phyloP scores from a whole-genome alignment of 2,329 filamentous ascomycete genomes.

The Emergomyces pasteurianus region DNA sequence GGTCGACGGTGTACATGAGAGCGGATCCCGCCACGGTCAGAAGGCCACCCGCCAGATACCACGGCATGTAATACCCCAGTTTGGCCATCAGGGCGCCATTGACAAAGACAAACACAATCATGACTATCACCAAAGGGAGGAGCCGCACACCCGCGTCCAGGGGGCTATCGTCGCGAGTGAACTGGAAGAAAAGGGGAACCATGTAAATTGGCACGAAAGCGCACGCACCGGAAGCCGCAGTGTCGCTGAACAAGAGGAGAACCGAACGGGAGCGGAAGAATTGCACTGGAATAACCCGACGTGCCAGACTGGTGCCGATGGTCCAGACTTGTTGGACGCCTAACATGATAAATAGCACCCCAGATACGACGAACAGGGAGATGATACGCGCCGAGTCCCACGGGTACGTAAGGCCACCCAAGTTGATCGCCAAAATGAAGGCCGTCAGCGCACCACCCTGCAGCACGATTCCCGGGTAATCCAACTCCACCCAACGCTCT shows the following conservation, averaged over 20 bases:
- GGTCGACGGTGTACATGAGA: conserved; percentile 12
- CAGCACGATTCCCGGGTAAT: conserved; percentile 35
- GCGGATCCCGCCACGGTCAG: neutral
- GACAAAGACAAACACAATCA: conserved; percentile 12
- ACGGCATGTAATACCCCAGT: conserved; percentile 17
- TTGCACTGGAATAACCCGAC: conserved; percentile 39
- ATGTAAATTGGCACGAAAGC: conserved; percentile 38
- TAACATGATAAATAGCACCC: conserved; percentile 34
- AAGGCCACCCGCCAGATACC: conserved; percentile 17
- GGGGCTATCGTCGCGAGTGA: conserved; percentile 32
- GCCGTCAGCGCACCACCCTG: conserved; percentile 28
- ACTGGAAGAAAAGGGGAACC: conserved; percentile 45
- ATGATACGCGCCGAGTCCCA: conserved; percentile 39
- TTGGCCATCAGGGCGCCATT: conserved; percentile 14
- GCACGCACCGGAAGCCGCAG: conserved; percentile 23
- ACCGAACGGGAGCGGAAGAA: conserved; percentile 31
- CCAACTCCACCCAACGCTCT: conserved; percentile 24
- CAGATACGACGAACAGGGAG: conserved; percentile 37
- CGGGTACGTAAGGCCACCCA: conserved; percentile 37
- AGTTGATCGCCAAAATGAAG: conserved; percentile 38
- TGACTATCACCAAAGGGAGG: conserved; percentile 19
- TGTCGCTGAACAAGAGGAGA: conserved; percentile 34
- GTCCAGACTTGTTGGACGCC: conserved; percentile 30
- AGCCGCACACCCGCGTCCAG: conserved; percentile 21
- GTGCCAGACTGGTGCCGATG: conserved; percentile 32